phyloP scores from a whole-genome alignment of 2,329 filamentous ascomycete genomes.

The Fusarium pseudograminearum region DNA sequence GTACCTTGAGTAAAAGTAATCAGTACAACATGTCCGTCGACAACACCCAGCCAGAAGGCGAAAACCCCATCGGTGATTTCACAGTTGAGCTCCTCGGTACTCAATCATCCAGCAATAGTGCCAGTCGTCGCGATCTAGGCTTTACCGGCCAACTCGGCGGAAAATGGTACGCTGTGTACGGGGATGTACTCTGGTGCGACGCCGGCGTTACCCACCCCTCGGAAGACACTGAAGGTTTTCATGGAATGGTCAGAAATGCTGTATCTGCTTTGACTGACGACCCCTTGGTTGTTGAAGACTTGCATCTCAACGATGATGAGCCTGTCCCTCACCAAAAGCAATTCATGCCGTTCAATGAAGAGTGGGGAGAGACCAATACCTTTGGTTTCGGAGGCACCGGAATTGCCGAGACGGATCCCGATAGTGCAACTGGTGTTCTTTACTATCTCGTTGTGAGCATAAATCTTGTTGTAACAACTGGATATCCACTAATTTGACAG shows the following conservation, averaged over 20 bases:
- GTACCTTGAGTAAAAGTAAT: no score
- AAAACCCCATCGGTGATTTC: constrained; percentile 50
- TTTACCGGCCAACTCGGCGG: constrained; percentile 53
- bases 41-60: constrained; percentile 54
- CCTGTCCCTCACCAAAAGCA: constrained; percentile 50
- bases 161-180: constrained; percentile 56
- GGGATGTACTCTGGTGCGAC: constrained; percentile 51
- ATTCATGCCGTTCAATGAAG: constrained; percentile 53
- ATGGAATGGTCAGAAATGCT: constrained; percentile 57
- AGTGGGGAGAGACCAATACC: constrained; percentile 53
- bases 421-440: constrained; percentile 48
- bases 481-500: constrained; percentile 16
- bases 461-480: fast-evolving
- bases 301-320: constrained; percentile 52
- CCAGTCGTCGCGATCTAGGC: constrained; percentile 54
- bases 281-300: constrained; percentile 52
- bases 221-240: constrained; percentile 50
- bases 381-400: constrained; percentile 56
- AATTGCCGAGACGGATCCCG: constrained; percentile 52
- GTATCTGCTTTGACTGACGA: constrained; percentile 52
- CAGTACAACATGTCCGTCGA: constrained; percentile 41
- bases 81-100: constrained; percentile 51
- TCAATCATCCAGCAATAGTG: constrained; percentile 54
- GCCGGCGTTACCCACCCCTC: constrained; percentile 50
- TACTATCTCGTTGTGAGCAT: constrained; percentile 54